phyloP scores from a whole-genome alignment of 345 rosid genomes.

The Citrus cavaleriei region DNA sequence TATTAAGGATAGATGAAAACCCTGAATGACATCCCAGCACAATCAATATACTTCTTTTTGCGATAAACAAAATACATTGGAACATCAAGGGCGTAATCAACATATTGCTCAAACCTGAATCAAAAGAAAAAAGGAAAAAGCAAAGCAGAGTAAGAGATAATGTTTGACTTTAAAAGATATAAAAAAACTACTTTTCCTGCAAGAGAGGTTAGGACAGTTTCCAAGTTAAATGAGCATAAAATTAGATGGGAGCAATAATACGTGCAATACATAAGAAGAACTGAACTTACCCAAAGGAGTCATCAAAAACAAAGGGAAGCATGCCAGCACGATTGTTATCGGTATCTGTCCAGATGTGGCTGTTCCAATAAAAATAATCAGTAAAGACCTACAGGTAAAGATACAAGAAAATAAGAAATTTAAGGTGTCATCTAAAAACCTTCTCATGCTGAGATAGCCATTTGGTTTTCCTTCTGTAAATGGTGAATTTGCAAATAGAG shows the following conservation, averaged over 20 bases:
- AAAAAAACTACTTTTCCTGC: background rate
- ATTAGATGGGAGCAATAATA: background rate
- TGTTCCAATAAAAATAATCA: conserved; percentile 38
- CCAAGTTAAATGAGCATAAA: background rate
- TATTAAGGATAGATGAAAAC: conserved; percentile 55
- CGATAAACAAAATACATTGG: conserved; percentile 98
- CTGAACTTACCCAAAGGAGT: conserved; percentile 79
- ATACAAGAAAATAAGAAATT: conserved; percentile 1
- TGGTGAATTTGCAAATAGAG: conserved; percentile 97
- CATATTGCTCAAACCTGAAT: conserved; percentile 96
- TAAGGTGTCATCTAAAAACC: conserved; percentile 37
- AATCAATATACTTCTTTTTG: conserved; percentile 79
- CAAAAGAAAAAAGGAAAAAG: conserved; percentile 5
- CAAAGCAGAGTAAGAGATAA: background rate
- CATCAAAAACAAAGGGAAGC: conserved; percentile 96
- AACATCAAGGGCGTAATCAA: conserved; percentile 98
- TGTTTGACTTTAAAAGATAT: background rate
- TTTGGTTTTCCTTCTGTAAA: conserved; percentile 97
- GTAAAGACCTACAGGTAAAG: background rate
- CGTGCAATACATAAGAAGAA: background rate
- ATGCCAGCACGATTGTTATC: conserved; percentile 89
- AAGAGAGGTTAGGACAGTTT: background rate
- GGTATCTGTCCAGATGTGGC: conserved; percentile 96
- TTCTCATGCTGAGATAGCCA: conserved; percentile 98
- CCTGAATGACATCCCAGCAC: conserved; percentile 95